Evolutionary conservation across 108 stramenopile genomes (phyloP), one percentile per base, ranked within the genome.

Genomic region (Aurantiochytrium sp.): DNA sequence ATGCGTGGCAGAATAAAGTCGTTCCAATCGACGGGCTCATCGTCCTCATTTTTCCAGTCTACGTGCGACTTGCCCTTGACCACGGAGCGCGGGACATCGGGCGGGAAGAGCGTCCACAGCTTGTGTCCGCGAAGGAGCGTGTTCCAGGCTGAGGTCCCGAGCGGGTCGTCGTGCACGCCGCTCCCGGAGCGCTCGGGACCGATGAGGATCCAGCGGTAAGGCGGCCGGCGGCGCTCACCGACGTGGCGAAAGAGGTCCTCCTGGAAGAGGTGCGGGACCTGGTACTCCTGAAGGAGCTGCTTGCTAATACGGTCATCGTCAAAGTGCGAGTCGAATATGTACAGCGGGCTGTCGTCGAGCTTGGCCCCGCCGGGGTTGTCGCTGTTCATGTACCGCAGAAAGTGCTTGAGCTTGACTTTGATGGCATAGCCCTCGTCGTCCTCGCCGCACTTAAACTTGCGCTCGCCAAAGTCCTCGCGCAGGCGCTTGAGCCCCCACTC

Each of bases 71-170:
- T 91, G 8, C 96, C 97, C 91, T 97, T 98, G 39, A 95, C 97
- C 19, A 98, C 90, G 39, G 87, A 81, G 88, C 95, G 96, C 34
- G 96, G 90, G 2, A 96, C 92, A 55, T 93, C 92, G 8, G 99
- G 99, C 17, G 98, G 98, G 88, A 99, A 98, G 24, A 99, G 89
- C 55, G 98, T 96, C 99, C 99, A 99, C 8, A 97, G 95, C 90
- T 99, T 99, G 69, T 95, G 88, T 0, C 99, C 99, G 0, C 86
- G 68, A 52, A 98, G 88, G 42, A 98, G 90, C 2, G 99, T 97
- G 91, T 99, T 99, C 99, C 99, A 99, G 30, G 99, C 99, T 55
- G 92, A 92, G 12, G 98, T 99, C 19, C 94, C 97, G 37, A 99
- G 88, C 0, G 99, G 99, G 87, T 99, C 99, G 73, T 98, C 94